A percentile compares a stretch with the other conserved stretches of the same genome.
phyloP scores from a whole-genome alignment of 371 early-diverging fungal genomes.

The Actinomortierella wolfii region DNA sequence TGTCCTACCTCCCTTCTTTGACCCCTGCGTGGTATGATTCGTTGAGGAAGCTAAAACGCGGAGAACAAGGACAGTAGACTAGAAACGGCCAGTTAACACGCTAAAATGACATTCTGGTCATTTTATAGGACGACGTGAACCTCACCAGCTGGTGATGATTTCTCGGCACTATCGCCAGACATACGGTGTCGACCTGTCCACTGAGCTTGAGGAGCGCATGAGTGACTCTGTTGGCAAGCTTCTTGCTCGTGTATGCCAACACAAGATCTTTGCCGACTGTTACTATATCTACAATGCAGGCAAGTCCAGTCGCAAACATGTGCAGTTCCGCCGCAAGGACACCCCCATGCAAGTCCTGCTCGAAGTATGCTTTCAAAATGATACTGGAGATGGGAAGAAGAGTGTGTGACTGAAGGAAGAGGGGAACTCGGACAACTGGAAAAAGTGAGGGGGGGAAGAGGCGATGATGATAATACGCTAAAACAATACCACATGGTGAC shows the following conservation, averaged over 20 bases:
- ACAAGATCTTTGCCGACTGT: slow-evolving; percentile 36
- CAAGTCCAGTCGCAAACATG: slow-evolving; percentile 35
- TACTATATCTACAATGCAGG: slow-evolving; percentile 28
- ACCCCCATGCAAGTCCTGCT: slow-evolving; percentile 32
- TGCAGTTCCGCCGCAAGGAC: slow-evolving; percentile 37
- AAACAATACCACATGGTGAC: no score
- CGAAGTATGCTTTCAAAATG: slow-evolving; percentile 15
- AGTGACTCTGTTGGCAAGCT: slow-evolving; percentile 35
- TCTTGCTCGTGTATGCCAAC: slow-evolving; percentile 17
- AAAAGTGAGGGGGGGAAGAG: background rate
- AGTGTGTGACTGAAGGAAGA: slow-evolving; percentile 1
- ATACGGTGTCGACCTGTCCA: slow-evolving; percentile 24
- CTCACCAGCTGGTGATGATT: slow-evolving; percentile 29
- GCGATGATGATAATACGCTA: background rate
- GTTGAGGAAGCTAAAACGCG: no score
- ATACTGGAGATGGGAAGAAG: background rate
- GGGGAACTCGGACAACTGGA: no score
- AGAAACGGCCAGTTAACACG: no score
- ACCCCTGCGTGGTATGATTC: no score
- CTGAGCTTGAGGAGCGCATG: slow-evolving; percentile 30
- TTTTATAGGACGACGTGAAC: slow-evolving; percentile 34
- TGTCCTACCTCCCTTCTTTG: background rate
- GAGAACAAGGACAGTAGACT: no score
- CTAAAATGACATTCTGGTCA: no score
- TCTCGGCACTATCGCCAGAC: slow-evolving; percentile 31